These are phyloP conservation scores for Brettanomyces custersianus DNA, from an alignment of 805 yeast species.

Conservation along the genomic window DNA sequence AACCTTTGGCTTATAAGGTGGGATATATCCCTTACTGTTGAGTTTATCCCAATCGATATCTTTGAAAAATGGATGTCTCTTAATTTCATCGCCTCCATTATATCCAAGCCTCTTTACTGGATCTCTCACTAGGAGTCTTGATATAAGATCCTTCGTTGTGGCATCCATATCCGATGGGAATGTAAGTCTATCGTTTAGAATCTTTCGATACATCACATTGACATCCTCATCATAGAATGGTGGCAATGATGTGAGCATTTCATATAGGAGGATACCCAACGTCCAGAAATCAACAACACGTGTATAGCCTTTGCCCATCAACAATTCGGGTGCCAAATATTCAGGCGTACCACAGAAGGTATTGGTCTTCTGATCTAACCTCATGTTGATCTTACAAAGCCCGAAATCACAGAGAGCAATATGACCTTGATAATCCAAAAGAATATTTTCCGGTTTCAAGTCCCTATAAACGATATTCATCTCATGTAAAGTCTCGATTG, in stretches of 20 bases:
- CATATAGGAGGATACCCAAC: slow-evolving; percentile 84
- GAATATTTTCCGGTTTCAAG: slow-evolving; percentile 90
- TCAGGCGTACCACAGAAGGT: slow-evolving; percentile 99
- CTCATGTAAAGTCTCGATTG: slow-evolving; percentile 85
- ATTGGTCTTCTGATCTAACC: slow-evolving; percentile 70
- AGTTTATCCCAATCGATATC: slow-evolving; percentile 87
- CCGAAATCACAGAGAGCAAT: slow-evolving; percentile 98
- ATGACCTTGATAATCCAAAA: slow-evolving; percentile 94
- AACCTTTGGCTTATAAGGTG: slow-evolving; percentile 93
- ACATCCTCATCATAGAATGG: slow-evolving; percentile 95
- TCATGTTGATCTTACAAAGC: slow-evolving; percentile 91
- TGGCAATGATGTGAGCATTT: slow-evolving; percentile 94
- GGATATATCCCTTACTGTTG: slow-evolving; percentile 78
- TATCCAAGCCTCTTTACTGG: slow-evolving; percentile 71
- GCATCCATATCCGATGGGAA: slow-evolving; percentile 85
- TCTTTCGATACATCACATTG: slow-evolving; percentile 88
- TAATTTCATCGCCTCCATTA: slow-evolving; percentile 78
- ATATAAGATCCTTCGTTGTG: slow-evolving; percentile 75
- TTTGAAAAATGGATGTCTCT: slow-evolving; percentile 74
- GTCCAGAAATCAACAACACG: slow-evolving; percentile 99
- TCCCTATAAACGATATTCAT: slow-evolving; percentile 92
- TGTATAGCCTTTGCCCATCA: slow-evolving; percentile 89
- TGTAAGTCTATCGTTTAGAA: slow-evolving; percentile 76
- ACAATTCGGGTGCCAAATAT: slow-evolving; percentile 89
- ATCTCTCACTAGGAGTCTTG: slow-evolving; percentile 72